phyloP scores from a whole-genome alignment of 106 monocot genomes.

The Dendrobium catenatum region DNA sequence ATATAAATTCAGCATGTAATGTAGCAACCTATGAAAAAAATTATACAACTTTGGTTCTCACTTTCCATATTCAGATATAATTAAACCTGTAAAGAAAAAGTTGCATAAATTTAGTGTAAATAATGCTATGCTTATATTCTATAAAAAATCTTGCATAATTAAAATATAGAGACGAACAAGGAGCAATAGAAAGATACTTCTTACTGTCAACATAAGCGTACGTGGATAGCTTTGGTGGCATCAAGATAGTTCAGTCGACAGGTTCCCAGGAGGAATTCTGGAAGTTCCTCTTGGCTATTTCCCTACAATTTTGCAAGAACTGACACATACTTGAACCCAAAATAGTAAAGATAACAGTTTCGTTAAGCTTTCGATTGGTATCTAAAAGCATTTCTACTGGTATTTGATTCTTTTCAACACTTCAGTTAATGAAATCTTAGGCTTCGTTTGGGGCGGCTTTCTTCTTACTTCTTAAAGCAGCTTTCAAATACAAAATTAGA shows the following conservation, averaged over 20 bases:
- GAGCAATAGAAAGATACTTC: neutral
- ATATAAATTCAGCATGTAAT: neutral
- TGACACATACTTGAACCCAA: neutral
- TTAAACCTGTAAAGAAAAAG: neutral
- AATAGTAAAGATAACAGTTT: neutral
- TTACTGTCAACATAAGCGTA: slow-evolving; percentile 8
- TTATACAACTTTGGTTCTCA: neutral
- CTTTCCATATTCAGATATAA: neutral
- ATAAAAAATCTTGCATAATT: neutral
- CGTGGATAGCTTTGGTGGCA: slow-evolving; percentile 43
- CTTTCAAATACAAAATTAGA: too few relatives aligned
- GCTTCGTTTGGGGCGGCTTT: too few relatives aligned
- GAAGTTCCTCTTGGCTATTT: slow-evolving; percentile 77
- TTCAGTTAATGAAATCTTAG: neutral
- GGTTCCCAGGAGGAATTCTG: slow-evolving; percentile 73
- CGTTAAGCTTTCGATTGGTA: neutral
- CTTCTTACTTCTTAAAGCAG: too few relatives aligned
- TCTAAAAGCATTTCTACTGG: neutral
- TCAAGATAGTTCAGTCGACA: slow-evolving; percentile 80
- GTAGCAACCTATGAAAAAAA: neutral
- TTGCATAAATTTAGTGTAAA: neutral
- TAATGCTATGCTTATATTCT: neutral
- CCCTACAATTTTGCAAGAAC: slow-evolving; percentile 30
- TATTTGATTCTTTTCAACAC: neutral
- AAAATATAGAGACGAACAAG: neutral